Conservation (phyloP, 1,284 basidiomycete genomes). For the Puccinia triticina region DNA sequence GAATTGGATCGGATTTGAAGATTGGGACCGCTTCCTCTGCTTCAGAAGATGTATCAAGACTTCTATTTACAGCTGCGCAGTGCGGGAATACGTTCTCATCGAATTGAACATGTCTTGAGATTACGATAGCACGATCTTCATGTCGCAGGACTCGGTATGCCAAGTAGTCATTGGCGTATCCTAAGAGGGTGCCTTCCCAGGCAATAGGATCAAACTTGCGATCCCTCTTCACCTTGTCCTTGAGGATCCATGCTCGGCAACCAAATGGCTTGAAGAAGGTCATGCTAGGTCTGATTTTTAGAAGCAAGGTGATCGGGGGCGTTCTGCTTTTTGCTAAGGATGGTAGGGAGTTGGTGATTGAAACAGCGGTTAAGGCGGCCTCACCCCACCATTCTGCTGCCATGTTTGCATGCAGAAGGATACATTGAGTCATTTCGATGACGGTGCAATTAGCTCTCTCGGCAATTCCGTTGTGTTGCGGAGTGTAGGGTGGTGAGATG, state of each 20-base stretch:
- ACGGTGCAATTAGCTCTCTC: too few species aligned
- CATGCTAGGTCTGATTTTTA: too few species aligned
- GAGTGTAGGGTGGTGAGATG: too few species aligned
- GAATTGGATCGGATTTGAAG: too few species aligned
- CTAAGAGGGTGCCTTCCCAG: neutral
- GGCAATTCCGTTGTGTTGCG: too few species aligned
- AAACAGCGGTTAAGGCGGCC: neutral
- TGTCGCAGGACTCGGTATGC: neutral
- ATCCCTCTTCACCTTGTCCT: neutral
- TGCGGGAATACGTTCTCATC: neutral
- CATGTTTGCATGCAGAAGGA: neutral
- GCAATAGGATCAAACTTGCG: neutral
- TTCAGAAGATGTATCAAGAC: too few species aligned
- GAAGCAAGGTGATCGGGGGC: too few species aligned
- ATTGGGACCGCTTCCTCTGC: too few species aligned
- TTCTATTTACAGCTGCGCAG: neutral
- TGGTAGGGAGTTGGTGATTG: too few species aligned
- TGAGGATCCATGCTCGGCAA: too few species aligned
- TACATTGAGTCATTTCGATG: neutral
- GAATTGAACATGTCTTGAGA: neutral
- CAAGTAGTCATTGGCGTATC: neutral
- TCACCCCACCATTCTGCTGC: constrained; percentile 6
- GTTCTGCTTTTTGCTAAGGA: too few species aligned
- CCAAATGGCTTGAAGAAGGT: too few species aligned
- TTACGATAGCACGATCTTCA: neutral